Evolutionary conservation across 148 eudicot species (phyloP).

Genomic region (Polygonum aviculare): DNA sequence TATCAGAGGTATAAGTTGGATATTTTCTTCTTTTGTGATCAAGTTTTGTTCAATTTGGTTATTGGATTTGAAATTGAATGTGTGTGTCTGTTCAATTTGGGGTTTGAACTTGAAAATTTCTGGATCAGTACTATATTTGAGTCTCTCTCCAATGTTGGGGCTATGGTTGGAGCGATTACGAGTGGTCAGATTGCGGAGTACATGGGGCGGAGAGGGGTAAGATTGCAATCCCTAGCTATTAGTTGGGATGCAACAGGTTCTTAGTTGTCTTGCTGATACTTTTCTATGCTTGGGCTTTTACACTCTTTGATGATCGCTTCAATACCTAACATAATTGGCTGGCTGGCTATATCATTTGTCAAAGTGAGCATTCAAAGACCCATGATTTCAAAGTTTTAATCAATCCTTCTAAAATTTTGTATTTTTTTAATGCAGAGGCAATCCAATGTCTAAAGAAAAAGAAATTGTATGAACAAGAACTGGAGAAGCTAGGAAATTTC

Average conservation of each 20-base stretch:
- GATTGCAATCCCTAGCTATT: not conserved
- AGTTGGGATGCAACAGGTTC: not conserved
- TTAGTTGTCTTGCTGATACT: not conserved
- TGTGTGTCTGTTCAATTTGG: not conserved
- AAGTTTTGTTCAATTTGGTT: no score
- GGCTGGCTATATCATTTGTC: no score
- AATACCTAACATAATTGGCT: no score
- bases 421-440: constrained; percentile 38
- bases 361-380: no score
- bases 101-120: not conserved
- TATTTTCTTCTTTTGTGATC: not conserved
- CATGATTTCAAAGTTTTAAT: no score
- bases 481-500: constrained; percentile 80
- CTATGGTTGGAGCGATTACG: constrained; percentile 10
- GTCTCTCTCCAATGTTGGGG: constrained; percentile 7
- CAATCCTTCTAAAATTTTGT: not conserved
- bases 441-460: constrained; percentile 86
- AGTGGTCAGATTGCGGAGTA: constrained; percentile 9
- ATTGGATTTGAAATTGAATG: not conserved
- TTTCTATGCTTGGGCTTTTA: no score
- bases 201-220: constrained; percentile 6
- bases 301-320: no score
- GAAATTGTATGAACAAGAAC: constrained; percentile 67
- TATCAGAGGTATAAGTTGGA: constrained; percentile 52
- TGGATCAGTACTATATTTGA: not conserved